Conservation (phyloP, 176 grass and related monocot species). For the Aegilops longissima region DNA sequence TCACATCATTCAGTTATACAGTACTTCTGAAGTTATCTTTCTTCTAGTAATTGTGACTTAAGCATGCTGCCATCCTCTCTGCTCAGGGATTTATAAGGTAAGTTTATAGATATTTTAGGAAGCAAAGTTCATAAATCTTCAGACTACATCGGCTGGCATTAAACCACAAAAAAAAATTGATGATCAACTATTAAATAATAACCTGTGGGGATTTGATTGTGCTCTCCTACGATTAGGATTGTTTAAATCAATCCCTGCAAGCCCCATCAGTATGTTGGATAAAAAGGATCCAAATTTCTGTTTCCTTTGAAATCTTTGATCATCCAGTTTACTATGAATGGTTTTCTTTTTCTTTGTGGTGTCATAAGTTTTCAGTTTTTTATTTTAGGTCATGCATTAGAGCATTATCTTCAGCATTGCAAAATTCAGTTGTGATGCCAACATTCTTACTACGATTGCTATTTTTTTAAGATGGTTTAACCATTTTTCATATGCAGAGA, state of each 20-base stretch:
- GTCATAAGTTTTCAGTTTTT: background rate
- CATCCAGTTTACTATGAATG: background rate
- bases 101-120: background rate
- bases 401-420: background rate
- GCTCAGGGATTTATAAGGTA: background rate
- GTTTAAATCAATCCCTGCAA: background rate
- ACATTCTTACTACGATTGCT: background rate
- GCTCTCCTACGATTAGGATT: background rate
- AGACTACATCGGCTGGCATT: background rate
- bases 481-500: conserved; percentile 70
- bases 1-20: conserved; percentile 9
- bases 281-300: background rate
- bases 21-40: conserved; percentile 7
- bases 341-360: background rate
- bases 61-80: background rate
- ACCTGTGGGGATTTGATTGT: background rate
- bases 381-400: background rate
- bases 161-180: background rate
- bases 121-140: conserved; percentile 1
- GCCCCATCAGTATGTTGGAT: background rate
- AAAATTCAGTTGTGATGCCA: conserved; percentile 10
- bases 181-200: conserved; percentile 7
- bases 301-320: background rate
- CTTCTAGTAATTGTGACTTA: background rate
- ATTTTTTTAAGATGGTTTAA: conserved; percentile 24